Evolutionary conservation across 192 early-diverging fungal genomes (phyloP), one percentile per base, ranked within the genome.

Genomic region (Dimargaris cristalligena): DNA sequence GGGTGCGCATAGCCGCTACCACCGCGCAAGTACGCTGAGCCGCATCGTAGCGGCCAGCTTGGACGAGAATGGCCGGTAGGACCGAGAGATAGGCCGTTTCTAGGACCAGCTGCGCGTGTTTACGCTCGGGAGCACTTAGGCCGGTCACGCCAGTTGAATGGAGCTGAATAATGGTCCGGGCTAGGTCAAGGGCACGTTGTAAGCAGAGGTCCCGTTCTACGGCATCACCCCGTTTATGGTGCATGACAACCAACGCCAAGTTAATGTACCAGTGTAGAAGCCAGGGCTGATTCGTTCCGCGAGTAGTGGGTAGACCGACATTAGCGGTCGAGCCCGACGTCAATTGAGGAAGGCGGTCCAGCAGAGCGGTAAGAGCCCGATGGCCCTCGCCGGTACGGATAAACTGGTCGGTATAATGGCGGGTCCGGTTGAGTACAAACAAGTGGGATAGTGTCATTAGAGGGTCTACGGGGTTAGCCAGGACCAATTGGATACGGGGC

Each of bases 251-350:
- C 4, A 56, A 23, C 3, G 54, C 32, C 32, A 56, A 11, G 14
- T 29, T 22, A 13, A 56, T 14, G 29, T 56, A 56, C 54, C 54
- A 56, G 2, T 56, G 54, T 11, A 56, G 32, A 14, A 56, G 34
- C 18, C 30, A 33, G 23, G 51, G 51, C 14, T 14, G n/a, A n/a
- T n/a, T n/a, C n/a, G n/a, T n/a, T n/a, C n/a, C n/a, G n/a, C n/a
- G n/a, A n/a, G n/a, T n/a, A n/a, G n/a, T n/a, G n/a, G n/a, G n/a
- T n/a, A n/a, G n/a, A n/a, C n/a, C n/a, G n/a, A n/a, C n/a, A n/a
- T n/a, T n/a, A 16, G 38, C 38, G 38, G 38, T 41, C 8, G 6
- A 6, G 38, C 38, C 38, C 8, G 38, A 10, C 8, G 8, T 6
- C 8, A 41, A 6, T 10, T 41, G 38, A 16, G 8, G 8, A 41